A percentile compares a stretch with the other conserved stretches of the same genome.
Evolutionary conservation across 345 rosid genomes (phyloP).

Genomic region (Populus deltoides): DNA sequence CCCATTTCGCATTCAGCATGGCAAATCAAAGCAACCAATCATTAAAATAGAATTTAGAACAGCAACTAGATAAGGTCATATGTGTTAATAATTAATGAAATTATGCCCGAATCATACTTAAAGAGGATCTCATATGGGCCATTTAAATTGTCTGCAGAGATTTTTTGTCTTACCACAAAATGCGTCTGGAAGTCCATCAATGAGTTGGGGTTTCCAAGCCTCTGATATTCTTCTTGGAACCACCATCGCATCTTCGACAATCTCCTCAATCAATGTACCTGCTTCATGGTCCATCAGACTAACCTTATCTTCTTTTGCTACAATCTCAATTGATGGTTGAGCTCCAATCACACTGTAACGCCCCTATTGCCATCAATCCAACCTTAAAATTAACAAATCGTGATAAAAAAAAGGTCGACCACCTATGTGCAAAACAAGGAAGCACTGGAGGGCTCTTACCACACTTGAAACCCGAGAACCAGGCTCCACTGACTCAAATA

Average conservation of each 20-base stretch:
- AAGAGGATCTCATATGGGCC: neutral
- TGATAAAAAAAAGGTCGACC: neutral
- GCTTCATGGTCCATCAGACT: conserved; percentile 63
- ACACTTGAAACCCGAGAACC: conserved; percentile 54
- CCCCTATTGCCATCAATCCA: conserved; percentile 45
- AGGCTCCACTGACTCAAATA: conserved; percentile 79
- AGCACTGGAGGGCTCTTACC: conserved; percentile 35
- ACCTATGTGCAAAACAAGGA: neutral
- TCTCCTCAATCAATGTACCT: conserved; percentile 52
- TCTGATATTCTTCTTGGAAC: conserved; percentile 63
- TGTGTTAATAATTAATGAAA: neutral
- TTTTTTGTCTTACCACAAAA: conserved; percentile 60
- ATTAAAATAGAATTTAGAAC: neutral
- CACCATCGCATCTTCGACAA: conserved; percentile 74
- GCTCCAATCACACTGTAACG: conserved; percentile 84
- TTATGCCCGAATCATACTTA: neutral
- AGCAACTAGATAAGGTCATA: neutral
- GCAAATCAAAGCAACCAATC: conserved; percentile 1
- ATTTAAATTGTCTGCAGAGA: neutral
- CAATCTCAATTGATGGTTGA: conserved; percentile 70
- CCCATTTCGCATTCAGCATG: neutral
- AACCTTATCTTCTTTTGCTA: conserved; percentile 72
- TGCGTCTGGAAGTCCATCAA: conserved; percentile 72
- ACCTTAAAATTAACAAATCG: neutral
- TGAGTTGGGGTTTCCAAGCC: conserved; percentile 71